phyloP scores from a whole-genome alignment of 257 asterid genomes.

The Nicotiana sylvestris region DNA sequence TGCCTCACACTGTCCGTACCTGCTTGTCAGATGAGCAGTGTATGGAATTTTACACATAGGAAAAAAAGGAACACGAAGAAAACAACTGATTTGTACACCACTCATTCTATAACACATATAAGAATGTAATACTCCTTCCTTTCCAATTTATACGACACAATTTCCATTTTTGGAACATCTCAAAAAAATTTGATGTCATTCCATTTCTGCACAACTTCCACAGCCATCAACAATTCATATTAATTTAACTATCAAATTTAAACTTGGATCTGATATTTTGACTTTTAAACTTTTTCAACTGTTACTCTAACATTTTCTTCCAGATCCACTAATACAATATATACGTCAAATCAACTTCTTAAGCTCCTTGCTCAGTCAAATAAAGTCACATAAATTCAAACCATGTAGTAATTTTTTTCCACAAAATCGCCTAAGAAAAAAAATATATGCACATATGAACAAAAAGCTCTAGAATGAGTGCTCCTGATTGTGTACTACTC shows the following conservation, averaged over 20 bases:
- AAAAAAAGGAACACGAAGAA: neutral
- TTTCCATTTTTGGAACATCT: neutral
- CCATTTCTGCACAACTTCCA: neutral
- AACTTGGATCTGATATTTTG: neutral
- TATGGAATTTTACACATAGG: neutral
- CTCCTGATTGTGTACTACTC: neutral
- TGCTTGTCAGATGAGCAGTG: neutral
- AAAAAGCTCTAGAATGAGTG: neutral
- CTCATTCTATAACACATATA: neutral
- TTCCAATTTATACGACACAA: neutral
- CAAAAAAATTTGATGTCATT: neutral
- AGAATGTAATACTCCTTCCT: neutral
- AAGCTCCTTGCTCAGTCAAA: neutral
- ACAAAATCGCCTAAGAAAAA: neutral
- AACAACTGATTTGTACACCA: neutral
- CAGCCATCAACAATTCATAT: neutral
- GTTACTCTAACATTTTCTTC: neutral
- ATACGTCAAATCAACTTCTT: neutral
- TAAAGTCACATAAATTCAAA: neutral
- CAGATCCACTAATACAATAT: neutral
- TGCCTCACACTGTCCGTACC: constrained; percentile 12
- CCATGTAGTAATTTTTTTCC: neutral
- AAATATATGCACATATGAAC: neutral
- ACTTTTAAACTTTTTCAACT: neutral
- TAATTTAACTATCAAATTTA: neutral